These are phyloP conservation scores for Leccinum rimulosum DNA, from an alignment of 768 basidiomycete genomes.

Conservation along the genomic window DNA sequence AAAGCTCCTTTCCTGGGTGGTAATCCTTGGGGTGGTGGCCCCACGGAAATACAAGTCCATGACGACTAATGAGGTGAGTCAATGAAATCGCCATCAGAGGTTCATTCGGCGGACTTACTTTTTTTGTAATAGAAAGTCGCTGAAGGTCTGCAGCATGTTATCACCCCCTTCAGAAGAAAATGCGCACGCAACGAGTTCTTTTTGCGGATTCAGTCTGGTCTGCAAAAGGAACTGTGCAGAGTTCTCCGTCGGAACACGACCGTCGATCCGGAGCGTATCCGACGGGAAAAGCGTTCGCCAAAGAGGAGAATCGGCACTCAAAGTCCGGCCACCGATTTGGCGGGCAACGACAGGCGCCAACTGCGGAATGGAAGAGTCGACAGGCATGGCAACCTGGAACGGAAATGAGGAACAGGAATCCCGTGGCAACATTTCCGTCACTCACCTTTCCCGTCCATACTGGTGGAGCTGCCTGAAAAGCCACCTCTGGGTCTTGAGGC, in stretches of 20 bases:
- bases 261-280: slow-evolving; percentile 71
- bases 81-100: slow-evolving; percentile 10
- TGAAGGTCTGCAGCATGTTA: slow-evolving; percentile 53
- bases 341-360: slow-evolving; percentile 66
- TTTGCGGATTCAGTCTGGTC: slow-evolving; percentile 69
- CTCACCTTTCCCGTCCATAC: slow-evolving; percentile 79
- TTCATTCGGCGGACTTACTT: slow-evolving; percentile 46
- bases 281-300: slow-evolving; percentile 80
- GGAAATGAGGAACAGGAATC: slow-evolving; percentile 14
- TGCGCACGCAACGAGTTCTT: slow-evolving; percentile 77
- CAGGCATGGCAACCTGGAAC: slow-evolving; percentile 71
- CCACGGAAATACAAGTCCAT: slow-evolving; percentile 87
- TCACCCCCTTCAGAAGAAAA: slow-evolving; percentile 56
- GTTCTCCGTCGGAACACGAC: slow-evolving; percentile 74
- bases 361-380: slow-evolving; percentile 68
- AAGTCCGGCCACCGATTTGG: slow-evolving; percentile 72
- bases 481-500: slow-evolving; percentile 43
- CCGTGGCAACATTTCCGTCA: slow-evolving; percentile 5
- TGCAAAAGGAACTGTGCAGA: slow-evolving; percentile 78
- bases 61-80: slow-evolving; percentile 52
- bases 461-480: slow-evolving; percentile 53
- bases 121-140: slow-evolving; percentile 68
- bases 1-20: slow-evolving; percentile 81
- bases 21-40: slow-evolving; percentile 69
- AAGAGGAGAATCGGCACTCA: slow-evolving; percentile 55